Base-by-base conservation (phyloP, 2,329 filamentous ascomycete genomes). In the Neopestalotiopsis sp. region DNA sequence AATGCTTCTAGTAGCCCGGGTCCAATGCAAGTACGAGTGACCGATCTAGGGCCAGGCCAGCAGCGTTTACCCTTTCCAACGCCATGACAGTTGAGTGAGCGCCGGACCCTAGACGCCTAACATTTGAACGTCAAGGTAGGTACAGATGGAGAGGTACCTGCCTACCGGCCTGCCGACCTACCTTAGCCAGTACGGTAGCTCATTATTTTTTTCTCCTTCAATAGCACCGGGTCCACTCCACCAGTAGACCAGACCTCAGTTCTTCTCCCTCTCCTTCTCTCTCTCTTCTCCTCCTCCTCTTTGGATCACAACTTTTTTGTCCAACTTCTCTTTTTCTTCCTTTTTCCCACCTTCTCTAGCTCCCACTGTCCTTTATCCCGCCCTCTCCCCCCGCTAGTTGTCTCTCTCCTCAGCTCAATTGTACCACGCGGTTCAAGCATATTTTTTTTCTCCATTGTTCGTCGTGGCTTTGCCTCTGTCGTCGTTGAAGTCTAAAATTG, bases 331-430 rank as follows among this genome's bases (percentile, higher is more conserved):
- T 75, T 53, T 53, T 76, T 74, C 75, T 75, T 75, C 74, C 71
- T 32, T 73, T 69, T 67, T 65, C 71, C 75, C 74, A 73, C 75
- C 74, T 72, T 73, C 73, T 74, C 72, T 71, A 68, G 72, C 73
- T 73, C 72, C 74, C 71, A 73, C 74, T 76, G 74, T 79, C 76
- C 76, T 78, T 78, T 77, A 73, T 76, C 74, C 73, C 74, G 72
- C 74, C 73, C 74, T 14, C 30, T 68, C 74, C 74, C 74, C 74
- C 76, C 74, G 78, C 74, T 78, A 74, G 67, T 74, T 53, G 69
- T 76, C 71, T 74, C 71, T 74, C 73, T 74, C 76, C 76, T 77
- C 74, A 77, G 75, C 78, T 72, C 38, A 75, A 76, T 75, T 78
- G 76, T 71, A 76, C 72, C 75, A 76, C 74, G 72, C 74, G 70